Conservation (phyloP, 1,284 basidiomycete species). For the Testicularia cyperi region DNA sequence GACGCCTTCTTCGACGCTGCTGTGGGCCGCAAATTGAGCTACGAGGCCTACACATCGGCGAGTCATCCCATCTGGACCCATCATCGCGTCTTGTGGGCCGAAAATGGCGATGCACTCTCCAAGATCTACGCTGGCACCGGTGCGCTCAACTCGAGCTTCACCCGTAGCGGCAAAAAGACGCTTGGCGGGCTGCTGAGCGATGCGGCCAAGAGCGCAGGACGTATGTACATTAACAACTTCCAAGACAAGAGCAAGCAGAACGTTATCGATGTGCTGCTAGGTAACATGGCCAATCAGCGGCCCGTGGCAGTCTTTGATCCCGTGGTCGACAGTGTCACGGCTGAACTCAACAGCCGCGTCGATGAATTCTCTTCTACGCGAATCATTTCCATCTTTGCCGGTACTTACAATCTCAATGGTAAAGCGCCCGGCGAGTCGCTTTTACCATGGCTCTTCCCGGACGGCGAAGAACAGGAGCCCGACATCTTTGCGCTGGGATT, state of each 20-base stretch:
- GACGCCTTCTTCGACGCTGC: slow-evolving; percentile 41
- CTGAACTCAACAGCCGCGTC: slow-evolving; percentile 64
- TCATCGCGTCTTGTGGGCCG: slow-evolving; percentile 90
- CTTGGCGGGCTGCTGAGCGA: slow-evolving; percentile 70
- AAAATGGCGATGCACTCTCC: slow-evolving; percentile 59
- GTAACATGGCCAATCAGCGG: slow-evolving; percentile 82
- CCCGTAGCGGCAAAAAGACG: slow-evolving; percentile 88
- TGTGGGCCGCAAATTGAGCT: slow-evolving; percentile 10
- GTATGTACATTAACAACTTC: slow-evolving; percentile 96
- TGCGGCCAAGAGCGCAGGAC: slow-evolving; percentile 78
- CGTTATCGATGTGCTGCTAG: slow-evolving; percentile 92
- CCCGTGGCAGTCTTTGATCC: slow-evolving; percentile 92
- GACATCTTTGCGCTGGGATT: slow-evolving; percentile 67
- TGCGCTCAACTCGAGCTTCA: slow-evolving; percentile 91
- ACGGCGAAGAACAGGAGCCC: slow-evolving; percentile 56
- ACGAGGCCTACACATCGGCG: slow-evolving; percentile 18
- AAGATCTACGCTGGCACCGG: slow-evolving; percentile 96
- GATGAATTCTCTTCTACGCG: slow-evolving; percentile 82
- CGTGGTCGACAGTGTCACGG: slow-evolving; percentile 79
- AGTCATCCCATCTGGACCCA: slow-evolving; percentile 71
- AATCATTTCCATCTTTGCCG: slow-evolving; percentile 75
- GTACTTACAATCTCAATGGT: slow-evolving; percentile 96
- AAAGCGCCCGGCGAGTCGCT: slow-evolving; percentile 77
- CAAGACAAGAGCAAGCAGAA: slow-evolving; percentile 91
- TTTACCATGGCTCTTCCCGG: slow-evolving; percentile 84